phyloP scores from a whole-genome alignment of 257 asterid genomes.

The Datura wrightii region DNA sequence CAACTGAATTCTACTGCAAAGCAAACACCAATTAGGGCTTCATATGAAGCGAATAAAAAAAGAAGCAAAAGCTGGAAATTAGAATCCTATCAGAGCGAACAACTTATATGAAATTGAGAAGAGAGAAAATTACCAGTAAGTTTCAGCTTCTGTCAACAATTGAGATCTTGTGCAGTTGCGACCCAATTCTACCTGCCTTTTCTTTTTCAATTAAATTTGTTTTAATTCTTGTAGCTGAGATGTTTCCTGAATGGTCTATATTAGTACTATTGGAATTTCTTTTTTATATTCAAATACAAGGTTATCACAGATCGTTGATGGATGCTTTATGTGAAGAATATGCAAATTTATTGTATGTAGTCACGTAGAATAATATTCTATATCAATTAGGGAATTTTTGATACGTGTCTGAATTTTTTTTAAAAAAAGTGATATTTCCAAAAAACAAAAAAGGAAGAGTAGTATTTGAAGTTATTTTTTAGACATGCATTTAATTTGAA shows the following conservation, averaged over 20 bases:
- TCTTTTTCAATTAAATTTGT: not conserved
- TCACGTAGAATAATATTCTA: not conserved
- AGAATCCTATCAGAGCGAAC: too few species aligned
- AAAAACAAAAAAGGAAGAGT: not conserved
- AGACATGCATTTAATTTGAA: not conserved
- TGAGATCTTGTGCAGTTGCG: not conserved
- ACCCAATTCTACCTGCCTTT: not conserved
- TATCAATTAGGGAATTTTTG: not conserved
- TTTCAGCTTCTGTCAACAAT: slow-evolving; percentile 4
- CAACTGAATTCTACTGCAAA: not conserved
- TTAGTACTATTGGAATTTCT: too few species aligned
- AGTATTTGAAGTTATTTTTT: not conserved
- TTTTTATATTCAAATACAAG: too few species aligned
- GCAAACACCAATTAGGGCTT: not conserved
- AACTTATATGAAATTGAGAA: too few species aligned
- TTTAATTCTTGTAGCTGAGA: not conserved
- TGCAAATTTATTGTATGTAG: not conserved
- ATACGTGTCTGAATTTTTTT: not conserved
- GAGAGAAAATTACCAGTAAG: not conserved
- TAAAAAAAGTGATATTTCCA: not conserved
- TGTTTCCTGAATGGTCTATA: not conserved
- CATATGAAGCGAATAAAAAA: not conserved
- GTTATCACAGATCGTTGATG: not conserved
- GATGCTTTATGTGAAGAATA: not conserved
- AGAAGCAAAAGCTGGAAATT: not conserved